Base-by-base conservation (phyloP, 2,329 filamentous ascomycete species). In the Colletotrichum tanaceti region DNA sequence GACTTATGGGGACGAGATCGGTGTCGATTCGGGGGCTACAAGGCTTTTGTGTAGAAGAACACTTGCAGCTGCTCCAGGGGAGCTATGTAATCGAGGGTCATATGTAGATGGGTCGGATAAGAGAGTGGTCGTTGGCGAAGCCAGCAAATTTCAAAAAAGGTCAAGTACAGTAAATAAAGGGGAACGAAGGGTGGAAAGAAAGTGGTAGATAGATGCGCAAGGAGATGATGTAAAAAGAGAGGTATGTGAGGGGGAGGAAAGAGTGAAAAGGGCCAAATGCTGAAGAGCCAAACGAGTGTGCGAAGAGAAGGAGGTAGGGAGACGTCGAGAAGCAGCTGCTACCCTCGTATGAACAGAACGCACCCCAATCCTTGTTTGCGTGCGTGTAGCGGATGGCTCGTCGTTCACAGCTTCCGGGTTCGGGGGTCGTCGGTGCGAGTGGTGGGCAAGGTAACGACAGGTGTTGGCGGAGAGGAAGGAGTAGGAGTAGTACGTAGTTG, bases 251-350 rank as follows among this genome's bases (percentile, higher is more conserved):
- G 32, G 32, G 32, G 32, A 35, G 32, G 35, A 20, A 59, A 32
- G 22, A 14, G 60, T 52, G 4, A 65, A 70, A 68, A 58, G 49
- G 59, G 60, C 47, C 18, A 44, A 54, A 64, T 63, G 65, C 65
- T 64, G 55, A 57, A 65, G 68, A 65, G 64, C 63, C 53, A 63
- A 70, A 70, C 67, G 67, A 70, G 67, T 70, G 67, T 70, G 44
- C 38, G 58, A 63, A 68, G 67, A 70, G 67, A 68, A 68, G 66
- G 63, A 65, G 63, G 32, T 35, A 35, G 38, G 66, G 50, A 65
- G 63, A 24, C 65, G 43, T 68, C 57, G 62, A 68, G 66, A 60
- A 68, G 66, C 63, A 68, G 66, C 49, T 43, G 54, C 66, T 47
- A 46, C 47, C 55, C 47, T 58, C 35, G n/a, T 49, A 58, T 50